Percentiles rank a stretch among this genome's conserved stretches.
phyloP scores from a whole-genome alignment of 805 yeast species.

The Phaffomyces opuntiae region DNA sequence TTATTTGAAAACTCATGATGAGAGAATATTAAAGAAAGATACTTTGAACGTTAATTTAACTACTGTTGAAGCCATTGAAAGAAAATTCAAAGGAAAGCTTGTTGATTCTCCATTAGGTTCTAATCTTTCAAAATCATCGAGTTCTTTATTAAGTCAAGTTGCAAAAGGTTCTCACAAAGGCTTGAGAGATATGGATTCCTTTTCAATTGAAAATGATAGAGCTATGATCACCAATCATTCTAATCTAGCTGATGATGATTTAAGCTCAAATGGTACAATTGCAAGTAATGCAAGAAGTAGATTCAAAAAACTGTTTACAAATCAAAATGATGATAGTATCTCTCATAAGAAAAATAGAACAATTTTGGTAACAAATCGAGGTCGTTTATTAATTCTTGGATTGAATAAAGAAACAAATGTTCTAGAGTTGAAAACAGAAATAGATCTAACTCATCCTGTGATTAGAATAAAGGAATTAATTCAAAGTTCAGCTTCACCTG shows the following conservation, averaged over 20 bases:
- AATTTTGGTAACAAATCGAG: slow-evolving; percentile 52
- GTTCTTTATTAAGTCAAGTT: slow-evolving; percentile 34
- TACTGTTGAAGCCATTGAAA: slow-evolving; percentile 45
- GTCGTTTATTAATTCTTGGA: slow-evolving; percentile 50
- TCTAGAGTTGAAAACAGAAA: slow-evolving; percentile 45
- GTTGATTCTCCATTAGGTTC: slow-evolving; percentile 53
- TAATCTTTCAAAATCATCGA: slow-evolving; percentile 31
- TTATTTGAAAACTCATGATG: slow-evolving; percentile 47
- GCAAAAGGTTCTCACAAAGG: slow-evolving; percentile 38
- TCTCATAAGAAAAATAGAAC: slow-evolving; percentile 39
- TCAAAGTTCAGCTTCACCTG: slow-evolving; percentile 25
- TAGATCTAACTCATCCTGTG: slow-evolving; percentile 45
- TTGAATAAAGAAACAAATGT: slow-evolving; percentile 29
- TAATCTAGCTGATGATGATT: slow-evolving; percentile 9
- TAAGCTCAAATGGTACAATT: slow-evolving; percentile 10
- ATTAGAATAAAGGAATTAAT: slow-evolving; percentile 54
- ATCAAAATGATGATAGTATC: slow-evolving; percentile 20
- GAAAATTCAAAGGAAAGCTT: slow-evolving; percentile 47
- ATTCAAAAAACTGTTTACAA: slow-evolving; percentile 20
- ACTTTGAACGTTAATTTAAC: slow-evolving; percentile 40
- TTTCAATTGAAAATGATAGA: slow-evolving; percentile 25
- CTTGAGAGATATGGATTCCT: slow-evolving; percentile 27
- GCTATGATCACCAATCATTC: slow-evolving; percentile 21
- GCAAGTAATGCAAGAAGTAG: slow-evolving; percentile 11
- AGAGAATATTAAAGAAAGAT: slow-evolving; percentile 53